Evolutionary conservation across 2,329 filamentous ascomycete species (phyloP).

Genomic region (Ophiocordyceps camponoti-leonardi): DNA sequence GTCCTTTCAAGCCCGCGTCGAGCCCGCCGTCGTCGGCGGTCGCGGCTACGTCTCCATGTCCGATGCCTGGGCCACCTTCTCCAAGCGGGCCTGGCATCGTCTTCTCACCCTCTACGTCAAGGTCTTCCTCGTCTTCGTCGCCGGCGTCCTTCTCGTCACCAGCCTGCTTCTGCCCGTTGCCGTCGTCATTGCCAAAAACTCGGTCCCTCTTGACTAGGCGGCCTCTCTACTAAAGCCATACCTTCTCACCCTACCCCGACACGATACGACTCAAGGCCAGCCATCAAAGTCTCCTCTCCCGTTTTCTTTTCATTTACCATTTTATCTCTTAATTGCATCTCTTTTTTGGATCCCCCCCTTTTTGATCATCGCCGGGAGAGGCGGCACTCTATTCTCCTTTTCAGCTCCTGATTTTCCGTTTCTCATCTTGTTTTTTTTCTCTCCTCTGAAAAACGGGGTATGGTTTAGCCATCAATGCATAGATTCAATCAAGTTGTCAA

Average conservation of each 20-base stretch:
- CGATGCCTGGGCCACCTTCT: conserved; percentile 68
- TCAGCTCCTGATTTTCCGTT: background rate
- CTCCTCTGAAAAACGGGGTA: background rate
- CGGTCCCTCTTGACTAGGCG: conserved; percentile 1
- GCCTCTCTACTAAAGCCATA: no score
- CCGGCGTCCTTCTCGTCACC: conserved; percentile 25
- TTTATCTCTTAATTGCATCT: background rate
- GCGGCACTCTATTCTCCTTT: background rate
- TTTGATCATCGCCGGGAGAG: background rate
- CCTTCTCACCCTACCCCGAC: no score
- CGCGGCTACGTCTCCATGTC: conserved; percentile 52
- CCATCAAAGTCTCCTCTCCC: background rate
- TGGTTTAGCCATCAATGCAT: background rate
- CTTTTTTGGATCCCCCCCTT: background rate
- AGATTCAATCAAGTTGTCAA: background rate
- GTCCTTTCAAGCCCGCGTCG: conserved; percentile 60
- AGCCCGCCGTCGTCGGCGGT: conserved; percentile 57
- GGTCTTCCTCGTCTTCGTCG: conserved; percentile 39
- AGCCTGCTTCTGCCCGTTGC: conserved; percentile 33
- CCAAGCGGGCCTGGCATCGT: conserved; percentile 52
- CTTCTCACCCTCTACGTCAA: conserved; percentile 63
- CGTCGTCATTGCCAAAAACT: conserved; percentile 18
- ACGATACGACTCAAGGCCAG: background rate
- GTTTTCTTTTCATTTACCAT: no score
- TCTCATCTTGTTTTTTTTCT: background rate